A percentile compares a stretch with the other conserved stretches of the same genome.
These are phyloP conservation scores for Starmerella vaccinii DNA, from an alignment of 805 yeast species.

Conservation along the genomic window DNA sequence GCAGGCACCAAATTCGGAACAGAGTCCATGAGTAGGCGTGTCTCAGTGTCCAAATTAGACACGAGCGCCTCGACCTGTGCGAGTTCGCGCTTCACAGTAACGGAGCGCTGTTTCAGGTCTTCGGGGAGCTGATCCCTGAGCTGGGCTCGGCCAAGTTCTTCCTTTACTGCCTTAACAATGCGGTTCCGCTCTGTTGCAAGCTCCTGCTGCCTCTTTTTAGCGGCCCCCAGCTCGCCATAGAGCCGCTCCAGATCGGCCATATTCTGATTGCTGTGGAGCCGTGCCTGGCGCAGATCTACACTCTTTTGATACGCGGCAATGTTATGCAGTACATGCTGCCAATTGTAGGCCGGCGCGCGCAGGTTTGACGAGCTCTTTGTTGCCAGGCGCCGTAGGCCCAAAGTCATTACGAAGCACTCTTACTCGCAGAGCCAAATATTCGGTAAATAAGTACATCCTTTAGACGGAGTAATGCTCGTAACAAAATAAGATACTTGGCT, in stretches of 20 bases:
- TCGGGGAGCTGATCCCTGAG: constrained; percentile 19
- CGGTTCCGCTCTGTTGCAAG: constrained; percentile 22
- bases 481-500: no score
- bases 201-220: constrained; percentile 15
- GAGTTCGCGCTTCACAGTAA: constrained; percentile 5
- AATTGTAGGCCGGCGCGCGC: constrained; percentile 21
- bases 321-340: constrained; percentile 19
- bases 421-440: neutral
- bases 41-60: constrained; percentile 14
- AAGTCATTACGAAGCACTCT: constrained; percentile 5
- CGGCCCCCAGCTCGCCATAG: constrained; percentile 20
- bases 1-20: constrained; percentile 30
- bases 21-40: constrained; percentile 24
- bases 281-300: constrained; percentile 22
- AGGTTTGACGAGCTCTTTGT: constrained; percentile 19
- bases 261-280: constrained; percentile 16
- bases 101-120: constrained; percentile 13
- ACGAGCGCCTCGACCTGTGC: constrained; percentile 20
- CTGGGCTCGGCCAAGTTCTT: constrained; percentile 10
- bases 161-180: constrained; percentile 15
- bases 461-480: no score
- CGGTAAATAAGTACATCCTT: no score
- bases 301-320: constrained; percentile 23
- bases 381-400: constrained; percentile 3
- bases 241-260: constrained; percentile 25